Evolutionary conservation across 805 yeast species (phyloP).

Genomic region (Barnettozyma sp.): DNA sequence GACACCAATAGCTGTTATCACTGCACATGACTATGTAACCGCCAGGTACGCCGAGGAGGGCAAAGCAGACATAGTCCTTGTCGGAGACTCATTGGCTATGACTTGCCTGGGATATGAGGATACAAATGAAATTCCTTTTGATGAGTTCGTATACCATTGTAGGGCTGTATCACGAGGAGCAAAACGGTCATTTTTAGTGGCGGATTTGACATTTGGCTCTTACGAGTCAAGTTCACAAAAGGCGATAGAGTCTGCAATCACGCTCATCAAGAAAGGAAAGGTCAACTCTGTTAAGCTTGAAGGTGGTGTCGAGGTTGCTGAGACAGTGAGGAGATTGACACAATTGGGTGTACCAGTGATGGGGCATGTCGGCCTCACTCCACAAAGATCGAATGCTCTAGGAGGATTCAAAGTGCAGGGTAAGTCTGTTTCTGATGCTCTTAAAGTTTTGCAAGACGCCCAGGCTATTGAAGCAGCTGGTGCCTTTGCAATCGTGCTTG

Average conservation of each 20-base stretch:
- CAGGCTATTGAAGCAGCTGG: slow-evolving; percentile 67
- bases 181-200: slow-evolving; percentile 57
- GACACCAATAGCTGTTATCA: slow-evolving; percentile 48
- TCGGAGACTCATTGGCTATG: slow-evolving; percentile 95
- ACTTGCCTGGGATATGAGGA: slow-evolving; percentile 75
- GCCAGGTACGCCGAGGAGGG: slow-evolving; percentile 62
- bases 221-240: slow-evolving; percentile 59
- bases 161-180: slow-evolving; percentile 72
- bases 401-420: slow-evolving; percentile 94
- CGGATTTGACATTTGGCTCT: slow-evolving; percentile 86
- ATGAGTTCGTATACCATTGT: slow-evolving; percentile 73
- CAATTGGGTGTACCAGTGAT: slow-evolving; percentile 78
- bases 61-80: slow-evolving; percentile 60
- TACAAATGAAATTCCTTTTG: slow-evolving; percentile 68
- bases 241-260: slow-evolving; percentile 54
- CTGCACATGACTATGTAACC: slow-evolving; percentile 84
- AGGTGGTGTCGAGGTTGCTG: slow-evolving; percentile 57
- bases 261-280: slow-evolving; percentile 43
- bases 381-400: slow-evolving; percentile 69
- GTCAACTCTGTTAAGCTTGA: slow-evolving; percentile 81
- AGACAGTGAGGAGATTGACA: slow-evolving; percentile 49
- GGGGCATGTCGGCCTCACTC: slow-evolving; percentile 91
- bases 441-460: slow-evolving; percentile 59
- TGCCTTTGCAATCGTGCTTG: slow-evolving; percentile 66
- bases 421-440: slow-evolving; percentile 44